Conservation (phyloP, 441 rosid species). For the Syzygium syzygioides region DNA sequence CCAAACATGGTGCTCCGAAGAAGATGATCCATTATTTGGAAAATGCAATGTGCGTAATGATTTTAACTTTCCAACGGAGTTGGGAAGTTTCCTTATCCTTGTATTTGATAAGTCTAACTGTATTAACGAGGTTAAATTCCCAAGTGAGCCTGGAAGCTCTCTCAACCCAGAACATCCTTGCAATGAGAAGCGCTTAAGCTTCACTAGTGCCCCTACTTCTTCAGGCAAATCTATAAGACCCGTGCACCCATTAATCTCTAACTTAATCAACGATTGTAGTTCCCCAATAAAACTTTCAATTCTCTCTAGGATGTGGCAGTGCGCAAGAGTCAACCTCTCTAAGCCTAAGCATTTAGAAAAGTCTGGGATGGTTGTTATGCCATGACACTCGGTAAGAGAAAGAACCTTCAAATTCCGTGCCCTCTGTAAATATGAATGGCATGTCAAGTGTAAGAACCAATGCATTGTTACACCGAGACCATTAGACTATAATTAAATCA, state of each 20-base stretch:
- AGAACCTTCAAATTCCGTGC: fast-evolving
- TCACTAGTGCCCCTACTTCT: background rate
- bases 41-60: background rate
- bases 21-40: too few species aligned
- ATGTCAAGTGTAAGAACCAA: background rate
- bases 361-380: fast-evolving
- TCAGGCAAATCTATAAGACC: fast-evolving
- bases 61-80: background rate
- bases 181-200: background rate
- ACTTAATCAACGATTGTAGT: fast-evolving
- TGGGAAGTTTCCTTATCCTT: fast-evolving
- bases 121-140: background rate
- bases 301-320: fast-evolving
- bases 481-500: background rate
- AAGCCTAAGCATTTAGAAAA: fast-evolving
- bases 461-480: fast-evolving
- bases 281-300: background rate
- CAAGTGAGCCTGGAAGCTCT: fast-evolving
- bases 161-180: fast-evolving
- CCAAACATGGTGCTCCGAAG: fast-evolving
- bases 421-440: background rate
- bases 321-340: background rate
- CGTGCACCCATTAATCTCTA: fast-evolving
- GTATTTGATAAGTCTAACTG: fast-evolving
- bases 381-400: fast-evolving